Evolutionary conservation across 2,329 filamentous ascomycete genomes (phyloP), one percentile per base, ranked within the genome.

Genomic region (Ascochyta rabiei): DNA sequence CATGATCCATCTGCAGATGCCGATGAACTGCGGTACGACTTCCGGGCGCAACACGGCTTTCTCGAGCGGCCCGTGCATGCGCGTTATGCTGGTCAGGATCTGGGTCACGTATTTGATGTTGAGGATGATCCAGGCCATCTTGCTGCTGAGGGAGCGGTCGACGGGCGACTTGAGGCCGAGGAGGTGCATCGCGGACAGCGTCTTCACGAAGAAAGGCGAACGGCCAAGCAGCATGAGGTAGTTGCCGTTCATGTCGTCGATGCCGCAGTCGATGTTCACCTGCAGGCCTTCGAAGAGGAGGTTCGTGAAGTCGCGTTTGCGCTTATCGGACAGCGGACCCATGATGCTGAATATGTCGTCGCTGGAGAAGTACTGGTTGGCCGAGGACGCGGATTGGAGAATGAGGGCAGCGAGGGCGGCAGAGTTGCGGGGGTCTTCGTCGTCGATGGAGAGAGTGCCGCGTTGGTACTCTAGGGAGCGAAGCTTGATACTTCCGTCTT

Each of bases 1-100:
- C 31, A 92, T 80, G 0, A 85, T 85, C 93, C 93, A 97, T 68
- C 84, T 87, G 4, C 89, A 85, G 49, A 91, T 89, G 19, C 90
- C 90, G 5, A 87, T 83, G 48, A 74, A 64, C 26, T 70, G 70
- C 6, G 72, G 71, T 1, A 73, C 71, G 5, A 69, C 61, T 53
- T 75, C 70, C 7, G 72, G 67, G n/a, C 68, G 67, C 5, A 74
- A 58, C 6, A 61, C 60, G 13, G 56, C 61, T 45, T 80, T 75
- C 18, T 84, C 79, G 16, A 81, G 78, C 64, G 85, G 85, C 71
- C 80, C 70, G 53, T 74, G 72, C 63, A 74, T 71, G 35, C 71
- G 69, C 4, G 67, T 63, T 30, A 75, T 86, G 79, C 75, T 90
- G 75, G 71, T 89, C 75, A 75, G 89, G 80, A 72, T 87, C 77